Conservation (phyloP, 352 stramenopile genomes). For the Phytophthora lateralis region DNA sequence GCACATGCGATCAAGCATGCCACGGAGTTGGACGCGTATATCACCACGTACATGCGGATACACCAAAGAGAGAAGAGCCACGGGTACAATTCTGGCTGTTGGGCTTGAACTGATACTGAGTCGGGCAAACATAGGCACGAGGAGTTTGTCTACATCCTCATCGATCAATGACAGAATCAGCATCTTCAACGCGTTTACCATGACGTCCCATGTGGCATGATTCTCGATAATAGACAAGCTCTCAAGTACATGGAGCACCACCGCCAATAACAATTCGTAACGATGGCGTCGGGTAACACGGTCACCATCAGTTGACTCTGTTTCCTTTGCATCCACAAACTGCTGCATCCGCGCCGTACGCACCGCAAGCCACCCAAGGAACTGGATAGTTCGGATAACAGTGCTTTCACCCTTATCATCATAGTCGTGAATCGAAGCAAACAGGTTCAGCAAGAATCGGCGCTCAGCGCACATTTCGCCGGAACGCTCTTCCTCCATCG, state of each 20-base stretch:
- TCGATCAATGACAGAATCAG: slow-evolving; percentile 66
- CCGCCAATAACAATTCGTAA: slow-evolving; percentile 74
- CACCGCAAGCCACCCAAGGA: slow-evolving; percentile 77
- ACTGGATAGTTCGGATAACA: slow-evolving; percentile 85
- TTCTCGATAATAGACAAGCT: slow-evolving; percentile 91
- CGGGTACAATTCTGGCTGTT: slow-evolving; percentile 82
- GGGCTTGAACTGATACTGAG: slow-evolving; percentile 85
- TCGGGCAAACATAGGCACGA: slow-evolving; percentile 82
- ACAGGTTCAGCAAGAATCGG: slow-evolving; percentile 82
- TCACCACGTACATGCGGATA: slow-evolving; percentile 76
- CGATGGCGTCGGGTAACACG: slow-evolving; percentile 43
- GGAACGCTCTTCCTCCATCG: slow-evolving; percentile 63
- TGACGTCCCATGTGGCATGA: slow-evolving; percentile 88
- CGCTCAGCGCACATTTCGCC: slow-evolving; percentile 82
- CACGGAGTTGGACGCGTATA: slow-evolving; percentile 79
- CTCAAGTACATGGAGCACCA: slow-evolving; percentile 85
- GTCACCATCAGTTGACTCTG: slow-evolving; percentile 19
- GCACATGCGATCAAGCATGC: slow-evolving; percentile 89
- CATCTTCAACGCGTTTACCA: slow-evolving; percentile 85
- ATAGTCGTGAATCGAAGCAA: slow-evolving; percentile 86
- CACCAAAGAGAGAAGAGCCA: slow-evolving; percentile 77
- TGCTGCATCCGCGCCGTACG: slow-evolving; percentile 72
- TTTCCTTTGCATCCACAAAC: slow-evolving; percentile 43
- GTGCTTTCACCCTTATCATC: slow-evolving; percentile 89
- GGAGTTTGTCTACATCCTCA: slow-evolving; percentile 60